Evolutionary conservation across 139 green algal species (phyloP).

Genomic region (Gonium pectorale): DNA sequence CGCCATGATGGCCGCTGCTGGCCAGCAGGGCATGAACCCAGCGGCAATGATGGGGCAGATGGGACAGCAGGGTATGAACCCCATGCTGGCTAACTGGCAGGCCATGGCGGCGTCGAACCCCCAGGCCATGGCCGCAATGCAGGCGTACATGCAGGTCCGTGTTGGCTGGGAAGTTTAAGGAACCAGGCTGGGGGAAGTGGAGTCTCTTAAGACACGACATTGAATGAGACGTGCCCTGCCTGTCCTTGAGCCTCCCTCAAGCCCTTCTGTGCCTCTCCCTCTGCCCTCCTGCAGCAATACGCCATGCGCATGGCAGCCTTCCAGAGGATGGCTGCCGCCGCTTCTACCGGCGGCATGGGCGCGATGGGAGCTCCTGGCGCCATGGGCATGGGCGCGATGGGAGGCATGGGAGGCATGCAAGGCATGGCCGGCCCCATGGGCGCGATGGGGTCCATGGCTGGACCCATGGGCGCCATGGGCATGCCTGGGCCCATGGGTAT

Average conservation of each 20-base stretch:
- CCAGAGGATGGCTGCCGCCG: constrained; percentile 42
- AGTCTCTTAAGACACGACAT: too few relatives aligned
- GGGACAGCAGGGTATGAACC: constrained; percentile 32
- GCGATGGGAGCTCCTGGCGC: not conserved
- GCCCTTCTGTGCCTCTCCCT: not conserved
- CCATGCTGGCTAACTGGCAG: not conserved
- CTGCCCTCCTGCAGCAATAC: constrained; percentile 48
- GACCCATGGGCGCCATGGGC: constrained; percentile 1
- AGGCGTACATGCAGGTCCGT: constrained; percentile 39
- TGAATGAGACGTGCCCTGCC: not conserved
- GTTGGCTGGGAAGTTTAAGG: too few relatives aligned
- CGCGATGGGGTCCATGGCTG: constrained; percentile 27
- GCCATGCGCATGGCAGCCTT: constrained; percentile 51
- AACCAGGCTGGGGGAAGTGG: too few relatives aligned
- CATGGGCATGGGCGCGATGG: constrained; percentile 25
- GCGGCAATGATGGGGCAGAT: constrained; percentile 9
- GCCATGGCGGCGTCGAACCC: constrained; percentile 1
- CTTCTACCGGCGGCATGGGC: not conserved
- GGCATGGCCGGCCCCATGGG: constrained; percentile 29
- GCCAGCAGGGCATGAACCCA: not conserved
- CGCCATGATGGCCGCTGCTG: constrained; percentile 4
- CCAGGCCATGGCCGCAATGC: constrained; percentile 25
- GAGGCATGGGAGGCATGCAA: not conserved
- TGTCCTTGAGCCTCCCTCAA: not conserved
- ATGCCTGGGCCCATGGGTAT: constrained; percentile 5